These are phyloP conservation scores for Fraxinus cuspidata DNA, from an alignment of 257 asterid species.

Conservation along the genomic window DNA sequence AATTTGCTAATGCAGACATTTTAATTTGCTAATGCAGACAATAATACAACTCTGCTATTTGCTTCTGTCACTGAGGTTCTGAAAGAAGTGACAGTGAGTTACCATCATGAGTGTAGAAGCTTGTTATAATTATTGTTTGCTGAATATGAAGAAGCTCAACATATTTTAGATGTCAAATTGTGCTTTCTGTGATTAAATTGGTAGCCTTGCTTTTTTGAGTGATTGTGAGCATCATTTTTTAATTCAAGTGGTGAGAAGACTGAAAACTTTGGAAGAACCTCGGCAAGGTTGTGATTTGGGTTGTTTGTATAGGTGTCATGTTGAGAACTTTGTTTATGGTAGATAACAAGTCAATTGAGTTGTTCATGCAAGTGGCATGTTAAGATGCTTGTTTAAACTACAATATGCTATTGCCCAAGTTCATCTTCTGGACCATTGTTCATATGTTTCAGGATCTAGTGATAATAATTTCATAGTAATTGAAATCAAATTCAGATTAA, in stretches of 20 bases:
- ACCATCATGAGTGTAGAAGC: neutral
- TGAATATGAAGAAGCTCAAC: neutral
- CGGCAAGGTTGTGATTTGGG: constrained; percentile 8
- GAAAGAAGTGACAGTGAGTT: neutral
- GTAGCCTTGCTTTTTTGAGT: neutral
- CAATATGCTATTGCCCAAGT: neutral
- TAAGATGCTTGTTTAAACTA: neutral
- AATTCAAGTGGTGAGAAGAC: constrained; percentile 4
- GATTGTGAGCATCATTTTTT: neutral
- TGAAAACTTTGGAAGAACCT: neutral
- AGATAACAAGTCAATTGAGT: neutral
- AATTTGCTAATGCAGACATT: neutral
- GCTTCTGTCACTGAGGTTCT: neutral
- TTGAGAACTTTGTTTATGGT: constrained; percentile 1
- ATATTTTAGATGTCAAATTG: neutral
- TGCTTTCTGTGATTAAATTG: neutral
- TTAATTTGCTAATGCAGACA: neutral
- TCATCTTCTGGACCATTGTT: neutral
- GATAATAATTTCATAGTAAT: too few relatives aligned
- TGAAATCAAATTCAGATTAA: too few relatives aligned
- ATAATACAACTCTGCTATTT: neutral
- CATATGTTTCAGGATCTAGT: neutral
- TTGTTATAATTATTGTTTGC: neutral
- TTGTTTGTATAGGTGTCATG: constrained; percentile 1
- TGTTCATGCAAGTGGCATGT: neutral